Evolutionary conservation across 768 basidiomycete species (phyloP).

Genomic region (Ramaria sp.): DNA sequence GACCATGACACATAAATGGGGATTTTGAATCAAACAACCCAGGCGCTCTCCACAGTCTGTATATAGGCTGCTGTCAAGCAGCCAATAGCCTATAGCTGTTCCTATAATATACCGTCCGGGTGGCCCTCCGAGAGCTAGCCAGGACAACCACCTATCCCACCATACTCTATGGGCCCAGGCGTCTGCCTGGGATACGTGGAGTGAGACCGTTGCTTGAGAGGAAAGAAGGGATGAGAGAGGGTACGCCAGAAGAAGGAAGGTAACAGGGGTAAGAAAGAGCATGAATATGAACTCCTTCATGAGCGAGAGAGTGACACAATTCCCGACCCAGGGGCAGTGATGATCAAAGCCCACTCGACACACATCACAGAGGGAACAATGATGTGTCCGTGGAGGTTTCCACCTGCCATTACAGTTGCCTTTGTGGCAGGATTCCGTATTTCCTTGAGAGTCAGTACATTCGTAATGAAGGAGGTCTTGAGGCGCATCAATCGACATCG

Average conservation of each 20-base stretch:
- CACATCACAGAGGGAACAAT: constrained; percentile 21
- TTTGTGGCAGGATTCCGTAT: constrained; percentile 19
- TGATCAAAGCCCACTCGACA: constrained; percentile 27
- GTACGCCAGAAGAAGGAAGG: constrained; percentile 11
- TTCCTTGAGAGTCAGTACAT: constrained; percentile 11
- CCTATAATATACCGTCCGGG: background rate
- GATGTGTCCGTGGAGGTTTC: constrained; percentile 25
- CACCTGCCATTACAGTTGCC: constrained; percentile 21
- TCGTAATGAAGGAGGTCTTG: constrained; percentile 9
- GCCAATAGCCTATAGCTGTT: background rate
- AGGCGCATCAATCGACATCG: background rate
- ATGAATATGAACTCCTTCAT: constrained; percentile 19
- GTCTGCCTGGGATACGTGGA: background rate
- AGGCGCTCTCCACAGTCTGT: background rate
- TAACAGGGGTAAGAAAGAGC: constrained; percentile 17
- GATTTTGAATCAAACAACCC: background rate
- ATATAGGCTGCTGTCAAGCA: background rate
- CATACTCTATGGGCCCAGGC: background rate
- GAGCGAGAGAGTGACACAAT: constrained; percentile 21
- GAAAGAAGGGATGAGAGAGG: constrained; percentile 5
- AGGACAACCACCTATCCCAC: constrained; percentile 1
- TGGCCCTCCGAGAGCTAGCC: background rate
- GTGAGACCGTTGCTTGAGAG: background rate
- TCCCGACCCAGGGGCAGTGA: constrained; percentile 23
- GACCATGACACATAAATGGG: background rate